These are phyloP conservation scores for Neurospora sp. DNA, from an alignment of 495 filamentous ascomycete species.

Conservation along the genomic window DNA sequence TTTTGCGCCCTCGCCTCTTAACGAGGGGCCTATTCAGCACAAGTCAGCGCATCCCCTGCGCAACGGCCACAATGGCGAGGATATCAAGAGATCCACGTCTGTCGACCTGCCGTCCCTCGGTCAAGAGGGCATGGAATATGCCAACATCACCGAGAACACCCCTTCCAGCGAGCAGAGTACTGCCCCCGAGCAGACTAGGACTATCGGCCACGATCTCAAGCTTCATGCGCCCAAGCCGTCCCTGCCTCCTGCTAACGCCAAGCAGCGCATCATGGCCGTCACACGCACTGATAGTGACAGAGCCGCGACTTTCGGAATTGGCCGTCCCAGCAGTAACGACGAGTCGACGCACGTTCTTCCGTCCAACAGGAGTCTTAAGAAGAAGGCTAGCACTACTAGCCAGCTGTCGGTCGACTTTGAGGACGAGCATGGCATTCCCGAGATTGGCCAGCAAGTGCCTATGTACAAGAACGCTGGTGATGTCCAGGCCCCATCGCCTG, in stretches of 20 bases:
- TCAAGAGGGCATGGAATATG: constrained; percentile 86
- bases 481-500: constrained; percentile 89
- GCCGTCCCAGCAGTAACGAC: constrained; percentile 47
- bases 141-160: constrained; percentile 38
- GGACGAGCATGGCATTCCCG: constrained; percentile 78
- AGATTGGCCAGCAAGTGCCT: constrained; percentile 81
- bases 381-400: constrained; percentile 50
- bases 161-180: constrained; percentile 22
- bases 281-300: constrained; percentile 82
- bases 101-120: constrained; percentile 76
- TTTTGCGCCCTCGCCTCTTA: constrained; percentile 79
- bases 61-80: constrained; percentile 38
- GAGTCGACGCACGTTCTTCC: constrained; percentile 23
- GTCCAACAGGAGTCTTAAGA: constrained; percentile 42
- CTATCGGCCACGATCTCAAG: constrained; percentile 69
- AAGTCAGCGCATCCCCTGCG: constrained; percentile 16
- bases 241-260: constrained; percentile 64
- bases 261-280: constrained; percentile 66
- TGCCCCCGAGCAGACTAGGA: constrained; percentile 59
- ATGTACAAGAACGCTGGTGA: constrained; percentile 93
- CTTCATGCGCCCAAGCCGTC: constrained; percentile 88
- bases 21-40: constrained; percentile 41
- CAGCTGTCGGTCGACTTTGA: constrained; percentile 41
- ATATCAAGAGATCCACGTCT: constrained; percentile 56
- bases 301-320: constrained; percentile 73